phyloP scores from a whole-genome alignment of 305 asterid genomes.

The Fraxinus dipetala region DNA sequence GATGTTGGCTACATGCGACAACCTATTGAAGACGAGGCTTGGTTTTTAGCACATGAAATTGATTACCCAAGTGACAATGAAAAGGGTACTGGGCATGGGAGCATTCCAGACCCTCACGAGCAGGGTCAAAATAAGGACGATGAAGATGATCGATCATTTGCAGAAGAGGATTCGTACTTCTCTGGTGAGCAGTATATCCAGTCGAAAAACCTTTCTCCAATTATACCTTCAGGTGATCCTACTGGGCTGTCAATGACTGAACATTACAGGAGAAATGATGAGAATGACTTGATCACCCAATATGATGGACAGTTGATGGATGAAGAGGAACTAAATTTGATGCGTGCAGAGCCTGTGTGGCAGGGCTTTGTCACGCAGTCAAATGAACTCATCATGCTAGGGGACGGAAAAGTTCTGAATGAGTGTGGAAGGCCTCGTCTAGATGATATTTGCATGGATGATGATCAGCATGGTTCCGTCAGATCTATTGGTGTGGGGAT shows the following conservation, averaged over 20 bases:
- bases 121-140: constrained; percentile 66
- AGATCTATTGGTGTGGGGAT: constrained; percentile 99
- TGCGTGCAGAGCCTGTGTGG: constrained; percentile 93
- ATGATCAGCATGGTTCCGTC: constrained; percentile 90
- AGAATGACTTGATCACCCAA: constrained; percentile 57
- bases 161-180: constrained; percentile 91
- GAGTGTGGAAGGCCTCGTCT: constrained; percentile 59
- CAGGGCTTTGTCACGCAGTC: constrained; percentile 85
- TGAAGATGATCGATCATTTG: constrained; percentile 90
- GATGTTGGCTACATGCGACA: constrained; percentile 97
- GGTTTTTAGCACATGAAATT: constrained; percentile 97
- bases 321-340: constrained; percentile 79
- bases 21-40: constrained; percentile 94
- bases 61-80: constrained; percentile 99
- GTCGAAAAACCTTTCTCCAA: constrained; percentile 60
- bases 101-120: constrained; percentile 76
- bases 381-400: constrained; percentile 68
- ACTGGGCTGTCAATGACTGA: constrained; percentile 45
- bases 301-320: constrained; percentile 95
- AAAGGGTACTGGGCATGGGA: constrained; percentile 78
- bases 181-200: constrained; percentile 75
- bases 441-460: constrained; percentile 73
- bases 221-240: constrained; percentile 55
- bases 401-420: constrained; percentile 51
- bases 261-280: constrained; percentile 44